phyloP scores from a whole-genome alignment of 1,139 yeast genomes.

The Yamadazyma trypodendri region DNA sequence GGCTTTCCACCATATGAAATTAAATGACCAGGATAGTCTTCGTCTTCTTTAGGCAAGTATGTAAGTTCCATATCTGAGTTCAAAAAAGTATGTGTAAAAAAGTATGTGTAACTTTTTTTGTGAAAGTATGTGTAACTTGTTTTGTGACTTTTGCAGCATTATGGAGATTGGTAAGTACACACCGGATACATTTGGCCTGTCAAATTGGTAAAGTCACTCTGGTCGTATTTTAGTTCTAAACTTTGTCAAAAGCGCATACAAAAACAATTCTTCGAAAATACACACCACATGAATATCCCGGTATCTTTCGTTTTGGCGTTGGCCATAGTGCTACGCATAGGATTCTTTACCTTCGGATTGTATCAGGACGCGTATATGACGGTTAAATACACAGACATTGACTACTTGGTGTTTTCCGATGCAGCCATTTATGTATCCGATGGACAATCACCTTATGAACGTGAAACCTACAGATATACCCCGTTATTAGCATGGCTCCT shows the following conservation, averaged over 20 bases:
- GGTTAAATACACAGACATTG: slow-evolving; percentile 89
- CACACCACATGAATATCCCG: slow-evolving; percentile 1
- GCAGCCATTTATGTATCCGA: slow-evolving; percentile 72
- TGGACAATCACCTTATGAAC: slow-evolving; percentile 68
- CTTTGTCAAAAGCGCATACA: neutral
- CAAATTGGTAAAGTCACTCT: too few species aligned
- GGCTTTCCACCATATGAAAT: too few species aligned
- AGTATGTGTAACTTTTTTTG: too few species aligned
- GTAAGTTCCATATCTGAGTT: too few species aligned
- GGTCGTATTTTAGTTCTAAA: too few species aligned
- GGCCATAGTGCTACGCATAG: slow-evolving; percentile 51
- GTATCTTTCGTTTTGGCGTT: slow-evolving; percentile 11
- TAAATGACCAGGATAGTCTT: too few species aligned
- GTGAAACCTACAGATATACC: slow-evolving; percentile 92
- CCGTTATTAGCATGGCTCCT: slow-evolving; percentile 86
- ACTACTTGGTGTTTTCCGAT: slow-evolving; percentile 89
- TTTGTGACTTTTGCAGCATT: too few species aligned
- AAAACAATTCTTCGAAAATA: neutral
- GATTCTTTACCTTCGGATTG: slow-evolving; percentile 75
- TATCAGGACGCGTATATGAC: slow-evolving; percentile 82
- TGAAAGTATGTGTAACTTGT: too few species aligned
- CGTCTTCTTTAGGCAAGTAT: too few species aligned
- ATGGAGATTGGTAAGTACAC: too few species aligned
- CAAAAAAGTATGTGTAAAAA: too few species aligned
- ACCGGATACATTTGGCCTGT: too few species aligned